phyloP scores from a whole-genome alignment of 208 protist genomes.

The Acanthamoeba castellanii region DNA sequence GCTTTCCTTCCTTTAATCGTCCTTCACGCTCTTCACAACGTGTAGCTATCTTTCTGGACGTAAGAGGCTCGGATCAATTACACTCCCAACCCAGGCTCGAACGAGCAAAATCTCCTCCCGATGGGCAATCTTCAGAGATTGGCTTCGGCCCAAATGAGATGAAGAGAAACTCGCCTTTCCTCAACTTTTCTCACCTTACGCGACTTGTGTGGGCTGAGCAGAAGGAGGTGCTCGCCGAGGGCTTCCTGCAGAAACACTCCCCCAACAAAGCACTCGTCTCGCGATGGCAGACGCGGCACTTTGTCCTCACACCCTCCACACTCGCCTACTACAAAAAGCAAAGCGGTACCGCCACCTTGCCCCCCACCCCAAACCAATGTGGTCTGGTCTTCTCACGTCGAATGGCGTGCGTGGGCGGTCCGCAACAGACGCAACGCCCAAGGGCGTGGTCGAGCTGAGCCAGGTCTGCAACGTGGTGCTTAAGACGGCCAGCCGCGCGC shows the following conservation, averaged over 20 bases:
- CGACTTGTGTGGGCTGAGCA: no score
- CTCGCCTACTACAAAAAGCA: constrained; percentile 21
- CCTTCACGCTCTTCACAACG: no score
- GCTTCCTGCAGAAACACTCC: background rate
- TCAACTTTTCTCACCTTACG: no score
- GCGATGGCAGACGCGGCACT: constrained; percentile 19
- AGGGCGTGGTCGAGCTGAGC: background rate
- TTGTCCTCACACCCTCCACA: background rate
- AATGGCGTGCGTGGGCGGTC: no score
- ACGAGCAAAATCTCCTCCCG: no score
- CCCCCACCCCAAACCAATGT: background rate
- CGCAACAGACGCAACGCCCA: background rate
- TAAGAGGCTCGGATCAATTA: no score
- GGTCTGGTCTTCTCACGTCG: background rate
- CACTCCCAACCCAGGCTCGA: no score
- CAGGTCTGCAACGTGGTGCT: background rate
- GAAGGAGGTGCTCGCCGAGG: background rate
- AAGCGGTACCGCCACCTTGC: background rate
- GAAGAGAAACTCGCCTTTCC: no score
- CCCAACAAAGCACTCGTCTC: background rate
- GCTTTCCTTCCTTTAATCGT: no score
- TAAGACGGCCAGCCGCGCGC: background rate
- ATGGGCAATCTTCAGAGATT: no score
- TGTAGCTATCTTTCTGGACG: no score
- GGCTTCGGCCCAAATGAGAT: no score